phyloP scores from a whole-genome alignment of 2,329 filamentous ascomycete genomes.

The Botryotinia convoluta region DNA sequence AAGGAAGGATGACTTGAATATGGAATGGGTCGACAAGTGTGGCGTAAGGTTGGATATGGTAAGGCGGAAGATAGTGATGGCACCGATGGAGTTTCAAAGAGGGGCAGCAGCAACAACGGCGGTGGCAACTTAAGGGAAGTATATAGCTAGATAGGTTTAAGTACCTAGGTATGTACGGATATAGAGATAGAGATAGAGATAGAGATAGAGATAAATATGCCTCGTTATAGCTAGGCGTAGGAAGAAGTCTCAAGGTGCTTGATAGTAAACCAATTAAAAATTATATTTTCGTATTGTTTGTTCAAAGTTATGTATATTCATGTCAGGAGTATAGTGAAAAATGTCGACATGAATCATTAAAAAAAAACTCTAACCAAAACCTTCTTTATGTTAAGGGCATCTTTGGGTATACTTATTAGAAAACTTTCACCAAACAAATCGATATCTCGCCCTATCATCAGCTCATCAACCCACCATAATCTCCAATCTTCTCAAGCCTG shows the following conservation, averaged over 20 bases:
- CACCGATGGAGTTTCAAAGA: constrained; percentile 2
- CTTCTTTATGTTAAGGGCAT: neutral
- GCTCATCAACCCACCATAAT: constrained; percentile 2
- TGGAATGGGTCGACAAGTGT: neutral
- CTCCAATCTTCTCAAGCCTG: neutral
- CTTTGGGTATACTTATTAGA: constrained; percentile 11
- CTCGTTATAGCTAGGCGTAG: neutral
- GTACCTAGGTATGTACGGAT: neutral
- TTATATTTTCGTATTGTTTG: neutral
- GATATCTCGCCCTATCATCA: constrained; percentile 1
- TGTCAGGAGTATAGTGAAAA: neutral
- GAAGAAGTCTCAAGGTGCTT: neutral
- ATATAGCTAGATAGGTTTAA: neutral
- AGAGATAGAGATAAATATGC: neutral
- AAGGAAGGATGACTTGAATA: neutral
- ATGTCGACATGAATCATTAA: neutral
- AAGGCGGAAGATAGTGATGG: constrained; percentile 11
- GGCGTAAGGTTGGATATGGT: neutral
- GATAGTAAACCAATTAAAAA: neutral
- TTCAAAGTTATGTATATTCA: neutral
- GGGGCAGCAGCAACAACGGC: neutral
- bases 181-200: neutral
- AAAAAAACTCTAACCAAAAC: constrained; percentile 7
- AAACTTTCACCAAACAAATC: neutral
- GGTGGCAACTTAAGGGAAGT: neutral